These are phyloP conservation scores for Gnetum montanum DNA, from an alignment of 75 land plant genomes.

Conservation along the genomic window DNA sequence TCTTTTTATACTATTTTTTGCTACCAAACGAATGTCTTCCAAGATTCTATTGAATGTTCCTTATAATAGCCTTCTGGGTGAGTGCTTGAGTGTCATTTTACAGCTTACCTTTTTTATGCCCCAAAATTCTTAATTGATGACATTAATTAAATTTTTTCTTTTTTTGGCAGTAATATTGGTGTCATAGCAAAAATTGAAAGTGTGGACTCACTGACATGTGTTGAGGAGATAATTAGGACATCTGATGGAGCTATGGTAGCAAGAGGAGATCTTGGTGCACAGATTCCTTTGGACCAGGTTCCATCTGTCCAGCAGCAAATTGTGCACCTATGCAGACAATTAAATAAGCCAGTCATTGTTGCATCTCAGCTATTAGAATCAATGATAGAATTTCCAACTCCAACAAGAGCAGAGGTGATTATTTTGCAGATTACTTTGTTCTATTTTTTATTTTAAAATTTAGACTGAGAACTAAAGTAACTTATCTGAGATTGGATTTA, in stretches of 20 bases:
- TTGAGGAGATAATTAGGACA: slow-evolving; percentile 75
- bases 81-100: too few relatives aligned
- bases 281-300: slow-evolving; percentile 90
- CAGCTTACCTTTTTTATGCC: too few relatives aligned
- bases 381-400: slow-evolving; percentile 95
- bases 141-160: too few relatives aligned
- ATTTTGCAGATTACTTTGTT: slow-evolving; percentile 4
- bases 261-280: slow-evolving; percentile 95
- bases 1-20: too few relatives aligned
- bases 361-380: slow-evolving; percentile 96
- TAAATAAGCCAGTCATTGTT: slow-evolving; percentile 92
- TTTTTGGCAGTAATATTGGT: slow-evolving; percentile 68
- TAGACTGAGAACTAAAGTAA: too few relatives aligned
- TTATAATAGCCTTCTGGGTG: too few relatives aligned
- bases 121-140: too few relatives aligned
- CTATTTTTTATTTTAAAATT: background rate
- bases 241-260: slow-evolving; percentile 99
- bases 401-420: slow-evolving; percentile 84
- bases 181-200: slow-evolving; percentile 95
- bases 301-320: slow-evolving; percentile 79
- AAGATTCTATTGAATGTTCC: too few relatives aligned
- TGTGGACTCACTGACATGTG: slow-evolving; percentile 73
- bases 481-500: too few relatives aligned
- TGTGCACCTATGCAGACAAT: slow-evolving; percentile 60
- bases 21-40: too few relatives aligned